These are phyloP conservation scores for Plectosphaerella plurivora DNA, from an alignment of 2,329 filamentous ascomycete species.

Conservation along the genomic window DNA sequence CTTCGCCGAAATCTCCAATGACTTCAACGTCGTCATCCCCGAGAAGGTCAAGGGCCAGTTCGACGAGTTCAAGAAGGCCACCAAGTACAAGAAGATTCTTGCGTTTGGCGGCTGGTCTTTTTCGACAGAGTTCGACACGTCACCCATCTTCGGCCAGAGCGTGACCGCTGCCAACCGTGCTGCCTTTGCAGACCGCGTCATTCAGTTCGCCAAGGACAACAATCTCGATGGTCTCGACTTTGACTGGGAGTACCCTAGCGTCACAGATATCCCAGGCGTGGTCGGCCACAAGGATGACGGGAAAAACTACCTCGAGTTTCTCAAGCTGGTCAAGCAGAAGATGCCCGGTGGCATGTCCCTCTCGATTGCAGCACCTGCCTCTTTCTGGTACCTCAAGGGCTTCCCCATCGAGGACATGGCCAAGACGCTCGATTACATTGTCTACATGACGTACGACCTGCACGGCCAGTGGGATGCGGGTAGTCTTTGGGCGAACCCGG, in stretches of 20 bases:
- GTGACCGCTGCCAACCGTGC: conserved; percentile 28
- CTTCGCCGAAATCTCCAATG: conserved; percentile 18
- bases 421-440: conserved; percentile 22
- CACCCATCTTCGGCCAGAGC: conserved; percentile 28
- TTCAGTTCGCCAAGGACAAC: conserved; percentile 33
- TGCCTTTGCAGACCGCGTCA: conserved; percentile 28
- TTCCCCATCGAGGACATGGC: conserved; percentile 28
- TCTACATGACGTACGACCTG: conserved; percentile 29
- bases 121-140: conserved; percentile 29
- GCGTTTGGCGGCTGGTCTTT: conserved; percentile 41
- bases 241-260: conserved; percentile 25
- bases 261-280: conserved; percentile 16
- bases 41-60: conserved; percentile 19
- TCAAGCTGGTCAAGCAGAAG: conserved; percentile 6
- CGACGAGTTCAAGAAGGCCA: conserved; percentile 21
- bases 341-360: conserved; percentile 16
- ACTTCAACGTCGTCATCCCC: conserved; percentile 10
- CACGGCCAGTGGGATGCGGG: conserved; percentile 15
- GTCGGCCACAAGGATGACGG: conserved; percentile 14
- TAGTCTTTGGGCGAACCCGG: not conserved
- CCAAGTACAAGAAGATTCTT: conserved; percentile 24
- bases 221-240: conserved; percentile 34
- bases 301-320: conserved; percentile 17
- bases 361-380: conserved; percentile 30
- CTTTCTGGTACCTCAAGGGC: conserved; percentile 30